Conservation (phyloP, 129 eudicot genomes). For the Arctium lappa region DNA sequence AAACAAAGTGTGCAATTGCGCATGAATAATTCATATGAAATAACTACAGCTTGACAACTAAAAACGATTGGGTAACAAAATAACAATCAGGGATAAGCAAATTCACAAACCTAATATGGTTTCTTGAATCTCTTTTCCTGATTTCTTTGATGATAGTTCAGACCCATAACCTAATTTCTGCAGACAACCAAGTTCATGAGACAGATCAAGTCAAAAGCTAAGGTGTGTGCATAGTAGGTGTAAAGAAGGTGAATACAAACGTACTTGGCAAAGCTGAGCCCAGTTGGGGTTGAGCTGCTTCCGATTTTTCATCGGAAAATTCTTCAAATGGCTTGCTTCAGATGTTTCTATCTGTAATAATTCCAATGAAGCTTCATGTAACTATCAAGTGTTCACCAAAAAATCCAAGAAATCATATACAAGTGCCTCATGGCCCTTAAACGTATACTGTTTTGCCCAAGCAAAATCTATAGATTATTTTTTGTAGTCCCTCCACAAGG, state of each 20-base stretch:
- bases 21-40: background rate
- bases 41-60: background rate
- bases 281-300: constrained; percentile 85
- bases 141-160: constrained; percentile 29
- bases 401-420: background rate
- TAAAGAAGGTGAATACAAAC: background rate
- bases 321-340: background rate
- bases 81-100: background rate
- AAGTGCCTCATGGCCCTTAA: background rate
- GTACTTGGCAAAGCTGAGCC: constrained; percentile 78
- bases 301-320: constrained; percentile 31
- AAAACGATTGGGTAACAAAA: background rate
- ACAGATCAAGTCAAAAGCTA: background rate
- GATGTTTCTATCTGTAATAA: background rate
- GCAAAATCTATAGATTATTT: background rate
- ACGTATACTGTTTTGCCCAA: background rate
- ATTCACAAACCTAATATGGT: constrained; percentile 47
- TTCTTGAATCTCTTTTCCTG: constrained; percentile 17
- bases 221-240: background rate
- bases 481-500: background rate
- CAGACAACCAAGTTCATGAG: constrained; percentile 13
- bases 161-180: constrained; percentile 59
- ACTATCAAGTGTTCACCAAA: background rate
- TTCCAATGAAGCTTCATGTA: background rate
- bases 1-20: background rate